Evolutionary conservation across 257 asterid species (phyloP), one percentile per base, ranked within the genome.

Genomic region (Paulownia fortunei): DNA sequence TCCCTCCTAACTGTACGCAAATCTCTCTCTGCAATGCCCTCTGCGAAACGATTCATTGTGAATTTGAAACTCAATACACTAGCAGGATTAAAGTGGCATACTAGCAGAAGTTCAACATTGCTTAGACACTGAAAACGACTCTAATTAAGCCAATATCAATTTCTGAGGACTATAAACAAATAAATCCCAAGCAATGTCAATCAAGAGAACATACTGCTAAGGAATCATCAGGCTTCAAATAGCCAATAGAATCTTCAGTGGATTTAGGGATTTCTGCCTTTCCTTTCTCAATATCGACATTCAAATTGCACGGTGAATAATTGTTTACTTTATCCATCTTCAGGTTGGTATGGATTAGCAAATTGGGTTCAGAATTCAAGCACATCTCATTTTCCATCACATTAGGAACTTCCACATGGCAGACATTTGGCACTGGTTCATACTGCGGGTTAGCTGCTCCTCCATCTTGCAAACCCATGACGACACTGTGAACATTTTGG

Each of bases 211-310:
- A 67, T 90, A 92, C 97, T 7, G 81, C 65, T 69, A 87, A 79
- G 41, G 84, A 82, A 82, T 92, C 91, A 61, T 92, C 94, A 27
- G 81, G 66, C 70, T 85, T 87, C 77, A 60, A 78, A 75, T 62
- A 77, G 65, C 82, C 83, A 77, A 55, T 62, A 72, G 76, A 64
- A 73, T 86, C 93, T 60, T 76, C 84, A 74, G 23, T 72, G 56
- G 84, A 70, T 41, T 79, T 85, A 56, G 82, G 86, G 76, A 47
- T 46, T 72, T 86, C 91, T 47, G 74, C 62, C 58, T 59, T 90
- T 62, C 94, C 91, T 78, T 90, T 81, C 85, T 90, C 97, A 75
- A 88, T 80, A 76, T 89, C 95, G 42, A 81, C 64, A 63, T 84
- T 84, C 79, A 81, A 49, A 66, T 72, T 42, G 79, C 84, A 76